Evolutionary conservation across 164 flowering plant genomes (phyloP).

Genomic region (Taxillus chinensis): DNA sequence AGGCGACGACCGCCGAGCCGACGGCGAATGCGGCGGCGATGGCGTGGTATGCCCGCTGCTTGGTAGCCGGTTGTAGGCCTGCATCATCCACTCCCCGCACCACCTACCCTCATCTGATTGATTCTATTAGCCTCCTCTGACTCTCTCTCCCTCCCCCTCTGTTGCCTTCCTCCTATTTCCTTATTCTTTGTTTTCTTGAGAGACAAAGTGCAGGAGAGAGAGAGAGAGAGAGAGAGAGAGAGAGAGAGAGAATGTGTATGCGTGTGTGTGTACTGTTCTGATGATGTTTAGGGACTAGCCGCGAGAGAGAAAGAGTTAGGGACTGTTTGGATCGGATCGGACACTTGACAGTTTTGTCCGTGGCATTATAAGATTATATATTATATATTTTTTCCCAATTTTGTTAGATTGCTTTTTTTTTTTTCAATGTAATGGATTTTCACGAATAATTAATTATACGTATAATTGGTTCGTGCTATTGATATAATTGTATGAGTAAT

Average conservation of each 20-base stretch:
- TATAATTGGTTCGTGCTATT: no score
- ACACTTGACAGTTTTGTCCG: background rate
- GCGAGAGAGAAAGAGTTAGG: background rate
- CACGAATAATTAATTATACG: no score
- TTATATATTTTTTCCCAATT: no score
- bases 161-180: background rate
- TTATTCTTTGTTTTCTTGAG: background rate
- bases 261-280: no score
- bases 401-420: no score
- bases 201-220: background rate
- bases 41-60: conserved; percentile 62
- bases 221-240: background rate
- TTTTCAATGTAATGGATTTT: no score
- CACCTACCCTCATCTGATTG: background rate
- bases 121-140: background rate
- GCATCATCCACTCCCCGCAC: conserved; percentile 31
- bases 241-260: background rate
- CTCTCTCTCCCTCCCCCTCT: conserved; percentile 1
- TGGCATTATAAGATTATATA: no score
- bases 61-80: conserved; percentile 45
- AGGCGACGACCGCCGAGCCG: no score
- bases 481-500: no score
- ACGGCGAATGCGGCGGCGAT: conserved; percentile 53
- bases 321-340: background rate
- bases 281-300: no score